phyloP scores from a whole-genome alignment of 257 asterid species.

The Lavandula angustifolia region DNA sequence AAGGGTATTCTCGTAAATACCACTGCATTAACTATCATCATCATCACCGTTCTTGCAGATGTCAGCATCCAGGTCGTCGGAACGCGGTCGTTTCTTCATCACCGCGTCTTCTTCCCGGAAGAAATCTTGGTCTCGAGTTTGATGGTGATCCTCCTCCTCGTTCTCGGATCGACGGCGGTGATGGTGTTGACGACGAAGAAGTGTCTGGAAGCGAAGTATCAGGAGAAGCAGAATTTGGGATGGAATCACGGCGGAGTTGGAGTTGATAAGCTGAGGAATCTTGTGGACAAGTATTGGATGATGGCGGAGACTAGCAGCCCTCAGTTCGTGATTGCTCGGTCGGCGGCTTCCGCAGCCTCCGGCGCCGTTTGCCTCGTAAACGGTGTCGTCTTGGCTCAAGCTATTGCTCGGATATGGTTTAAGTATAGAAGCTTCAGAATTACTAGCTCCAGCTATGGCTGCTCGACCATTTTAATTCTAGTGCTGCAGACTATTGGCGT shows the following conservation, averaged over 20 bases:
- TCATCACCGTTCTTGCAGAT: conserved; percentile 29
- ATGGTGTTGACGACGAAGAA: conserved; percentile 40
- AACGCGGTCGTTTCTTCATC: conserved; percentile 31
- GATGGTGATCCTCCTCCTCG: conserved; percentile 38
- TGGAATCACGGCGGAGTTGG: conserved; percentile 12
- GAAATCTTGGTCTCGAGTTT: conserved; percentile 24
- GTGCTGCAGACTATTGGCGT: conserved; percentile 37
- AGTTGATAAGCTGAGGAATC: conserved; percentile 27
- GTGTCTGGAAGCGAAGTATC: conserved; percentile 38
- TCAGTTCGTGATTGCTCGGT: conserved; percentile 49
- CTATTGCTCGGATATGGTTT: conserved; percentile 26
- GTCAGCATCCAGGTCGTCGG: conserved; percentile 37
- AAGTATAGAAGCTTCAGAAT: background rate
- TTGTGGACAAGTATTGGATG: conserved; percentile 41
- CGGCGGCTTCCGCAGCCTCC: conserved; percentile 36
- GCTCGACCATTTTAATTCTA: conserved; percentile 42
- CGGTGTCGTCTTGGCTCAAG: conserved; percentile 33
- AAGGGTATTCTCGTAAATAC: conserved; percentile 32
- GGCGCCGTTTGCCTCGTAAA: conserved; percentile 32
- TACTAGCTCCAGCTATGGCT: conserved; percentile 34
- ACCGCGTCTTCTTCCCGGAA: conserved; percentile 14
- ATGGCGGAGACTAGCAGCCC: conserved; percentile 52
- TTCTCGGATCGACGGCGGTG: conserved; percentile 32
- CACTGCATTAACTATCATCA: conserved; percentile 37
- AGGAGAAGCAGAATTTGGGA: conserved; percentile 34